A percentile compares a stretch with the other conserved stretches of the same genome.
Evolutionary conservation across 805 yeast species (phyloP).

Genomic region (Ogataea trehaloabstinens): DNA sequence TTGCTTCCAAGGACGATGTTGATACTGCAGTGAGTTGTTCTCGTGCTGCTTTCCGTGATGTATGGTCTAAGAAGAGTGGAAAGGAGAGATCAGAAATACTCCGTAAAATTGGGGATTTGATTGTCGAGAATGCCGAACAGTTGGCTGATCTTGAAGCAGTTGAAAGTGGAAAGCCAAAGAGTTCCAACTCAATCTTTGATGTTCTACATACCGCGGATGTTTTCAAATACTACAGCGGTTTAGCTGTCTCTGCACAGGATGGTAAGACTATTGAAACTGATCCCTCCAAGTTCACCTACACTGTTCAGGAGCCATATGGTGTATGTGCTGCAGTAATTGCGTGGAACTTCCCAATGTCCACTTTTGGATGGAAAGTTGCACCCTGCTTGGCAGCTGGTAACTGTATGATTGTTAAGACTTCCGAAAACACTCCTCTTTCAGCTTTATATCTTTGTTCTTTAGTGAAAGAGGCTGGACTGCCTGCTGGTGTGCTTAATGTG

Average conservation of each 20-base stretch:
- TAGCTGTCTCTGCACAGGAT: constrained; percentile 61
- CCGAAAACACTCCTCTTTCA: constrained; percentile 65
- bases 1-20: constrained; percentile 51
- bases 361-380: constrained; percentile 67
- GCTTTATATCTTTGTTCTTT: constrained; percentile 57
- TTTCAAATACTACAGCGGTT: constrained; percentile 68
- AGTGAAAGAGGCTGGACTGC: constrained; percentile 57
- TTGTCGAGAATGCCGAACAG: constrained; percentile 47
- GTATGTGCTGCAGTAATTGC: constrained; percentile 72
- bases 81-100: constrained; percentile 44
- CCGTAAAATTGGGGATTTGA: constrained; percentile 47
- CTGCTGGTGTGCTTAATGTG: constrained; percentile 62
- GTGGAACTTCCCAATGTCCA: constrained; percentile 70
- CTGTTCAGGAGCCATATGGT: constrained; percentile 64
- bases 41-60: constrained; percentile 42
- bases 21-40: constrained; percentile 55
- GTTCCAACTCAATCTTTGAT: constrained; percentile 55
- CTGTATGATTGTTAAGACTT: constrained; percentile 60
- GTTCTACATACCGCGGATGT: constrained; percentile 54
- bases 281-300: constrained; percentile 56
- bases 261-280: constrained; percentile 66
- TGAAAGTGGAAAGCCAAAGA: constrained; percentile 58
- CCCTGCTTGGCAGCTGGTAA: constrained; percentile 70
- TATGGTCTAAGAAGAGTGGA: constrained; percentile 49
- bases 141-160: constrained; percentile 57